Evolutionary conservation across 2,329 filamentous ascomycete species (phyloP).

Genomic region (Neopestalotiopsis clavispora): DNA sequence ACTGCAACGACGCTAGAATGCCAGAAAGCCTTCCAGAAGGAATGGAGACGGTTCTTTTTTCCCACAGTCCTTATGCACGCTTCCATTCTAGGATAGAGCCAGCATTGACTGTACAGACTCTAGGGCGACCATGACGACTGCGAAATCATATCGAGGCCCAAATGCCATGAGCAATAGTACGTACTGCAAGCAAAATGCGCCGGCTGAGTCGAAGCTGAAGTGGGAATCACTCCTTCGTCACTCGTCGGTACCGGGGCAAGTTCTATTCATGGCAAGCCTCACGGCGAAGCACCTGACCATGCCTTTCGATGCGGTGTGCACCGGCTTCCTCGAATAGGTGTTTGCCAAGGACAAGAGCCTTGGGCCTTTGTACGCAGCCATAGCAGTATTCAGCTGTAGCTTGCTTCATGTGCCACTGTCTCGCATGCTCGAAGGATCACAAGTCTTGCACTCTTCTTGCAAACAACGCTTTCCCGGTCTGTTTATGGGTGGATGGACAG

Average conservation of each 20-base stretch:
- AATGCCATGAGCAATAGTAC: background rate
- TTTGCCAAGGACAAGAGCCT: background rate
- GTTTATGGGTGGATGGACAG: background rate
- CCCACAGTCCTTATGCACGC: background rate
- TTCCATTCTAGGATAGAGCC: background rate
- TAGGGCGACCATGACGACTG: background rate
- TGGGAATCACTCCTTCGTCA: background rate
- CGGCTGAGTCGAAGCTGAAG: background rate
- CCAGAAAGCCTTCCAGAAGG: conserved; percentile 11
- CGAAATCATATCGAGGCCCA: background rate
- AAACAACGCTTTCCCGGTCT: background rate
- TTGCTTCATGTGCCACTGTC: background rate
- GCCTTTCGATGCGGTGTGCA: background rate
- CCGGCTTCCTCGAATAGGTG: background rate
- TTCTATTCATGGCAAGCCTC: background rate
- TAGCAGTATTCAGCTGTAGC: background rate
- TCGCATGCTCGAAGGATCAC: background rate
- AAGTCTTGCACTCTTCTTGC: background rate
- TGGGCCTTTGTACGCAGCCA: background rate
- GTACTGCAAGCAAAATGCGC: background rate
- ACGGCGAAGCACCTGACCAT: background rate
- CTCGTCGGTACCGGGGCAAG: background rate
- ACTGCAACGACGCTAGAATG: background rate
- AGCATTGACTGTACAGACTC: no score
- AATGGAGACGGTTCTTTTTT: conserved; percentile 6